A percentile compares a stretch with the other conserved stretches of the same genome.
Evolutionary conservation across 176 grass and related monocot genomes (phyloP).

Genomic region (Ampelocalamus luodianensis): DNA sequence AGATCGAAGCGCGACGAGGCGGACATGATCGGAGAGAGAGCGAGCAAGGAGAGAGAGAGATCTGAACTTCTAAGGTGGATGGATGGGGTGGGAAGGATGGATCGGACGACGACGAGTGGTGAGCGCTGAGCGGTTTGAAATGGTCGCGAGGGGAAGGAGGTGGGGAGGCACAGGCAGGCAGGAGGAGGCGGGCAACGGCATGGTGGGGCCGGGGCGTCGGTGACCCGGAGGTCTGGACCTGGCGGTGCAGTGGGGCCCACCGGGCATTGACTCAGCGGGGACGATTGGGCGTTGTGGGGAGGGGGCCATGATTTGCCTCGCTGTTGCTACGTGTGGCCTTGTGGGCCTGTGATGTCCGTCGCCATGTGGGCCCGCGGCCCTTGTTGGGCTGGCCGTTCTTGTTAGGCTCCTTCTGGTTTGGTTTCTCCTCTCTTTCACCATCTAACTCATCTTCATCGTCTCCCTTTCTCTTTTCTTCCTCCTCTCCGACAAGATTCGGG

Average conservation of each 20-base stretch:
- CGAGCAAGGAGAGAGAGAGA: conserved; percentile 38
- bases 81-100: conserved; percentile 1
- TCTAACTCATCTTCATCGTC: too few relatives aligned
- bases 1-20: conserved; percentile 71
- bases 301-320: not conserved
- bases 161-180: too few relatives aligned
- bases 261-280: not conserved
- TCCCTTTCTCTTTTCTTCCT: too few relatives aligned
- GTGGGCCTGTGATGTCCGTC: too few relatives aligned
- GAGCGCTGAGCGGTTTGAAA: conserved; percentile 48
- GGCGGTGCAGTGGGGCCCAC: not conserved
- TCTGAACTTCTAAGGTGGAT: conserved; percentile 23
- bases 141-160: conserved; percentile 8
- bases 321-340: not conserved
- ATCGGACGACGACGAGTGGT: not conserved
- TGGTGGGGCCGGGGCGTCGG: conserved; percentile 23
- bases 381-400: too few relatives aligned
- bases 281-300: not conserved
- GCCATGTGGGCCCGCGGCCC: not conserved
- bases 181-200: not conserved
- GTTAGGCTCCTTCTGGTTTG: too few relatives aligned
- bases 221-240: not conserved
- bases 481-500: too few relatives aligned
- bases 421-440: too few relatives aligned
- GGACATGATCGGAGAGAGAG: conserved; percentile 46